Base-by-base conservation (phyloP, 305 asterid genomes). In the Withania somnifera region DNA sequence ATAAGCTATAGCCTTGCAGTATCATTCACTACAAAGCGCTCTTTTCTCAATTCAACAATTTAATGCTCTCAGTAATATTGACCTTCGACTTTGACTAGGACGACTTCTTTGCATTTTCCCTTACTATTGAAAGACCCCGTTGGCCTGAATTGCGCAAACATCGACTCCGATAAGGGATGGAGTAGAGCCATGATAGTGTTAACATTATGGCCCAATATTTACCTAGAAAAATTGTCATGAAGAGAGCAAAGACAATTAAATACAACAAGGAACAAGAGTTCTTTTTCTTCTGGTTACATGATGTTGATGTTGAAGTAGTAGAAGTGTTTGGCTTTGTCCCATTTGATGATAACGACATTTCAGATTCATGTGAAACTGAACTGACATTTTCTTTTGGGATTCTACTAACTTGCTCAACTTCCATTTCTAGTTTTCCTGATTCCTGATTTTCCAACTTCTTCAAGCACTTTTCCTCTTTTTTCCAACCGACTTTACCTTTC, bases 151-250 rank as follows among this genome's bases (percentile, higher is more conserved):
- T 34, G 40, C 40, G 4, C 40, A 38, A 38, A 38, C 6, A 38
- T 7, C 0, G 45, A 38, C 40, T 53, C 66, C 2, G 45, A 32
- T 30, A 6, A 36, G 85, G 81, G 3, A 75, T 34, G 28, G 51
- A 51, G 11, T 85, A 83, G 0, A 83, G 64, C 69, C 81, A 86
- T 28, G 73, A 66, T 8, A 84, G 45, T 47, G 84, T 71, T 28
- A 86, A 42, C 28, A 83, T 0, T 22, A 83, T 38, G 2, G 86
- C 86, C 38, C 52, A 83, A 60, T n/a, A 3, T 67, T 54, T 83
- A 3, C 84, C 86, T 14, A 78, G 82, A 11, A 83, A 22, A 6
- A 80, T 6, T 4, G 38, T 80, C 5, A 76, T 38, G 19, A 86
- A 76, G 4, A 83, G 77, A 53, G 78, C 78, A 78, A 80, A 34